Conservation (phyloP, 2,329 filamentous ascomycete species). For the Paracorniculantispora psalliotae region DNA sequence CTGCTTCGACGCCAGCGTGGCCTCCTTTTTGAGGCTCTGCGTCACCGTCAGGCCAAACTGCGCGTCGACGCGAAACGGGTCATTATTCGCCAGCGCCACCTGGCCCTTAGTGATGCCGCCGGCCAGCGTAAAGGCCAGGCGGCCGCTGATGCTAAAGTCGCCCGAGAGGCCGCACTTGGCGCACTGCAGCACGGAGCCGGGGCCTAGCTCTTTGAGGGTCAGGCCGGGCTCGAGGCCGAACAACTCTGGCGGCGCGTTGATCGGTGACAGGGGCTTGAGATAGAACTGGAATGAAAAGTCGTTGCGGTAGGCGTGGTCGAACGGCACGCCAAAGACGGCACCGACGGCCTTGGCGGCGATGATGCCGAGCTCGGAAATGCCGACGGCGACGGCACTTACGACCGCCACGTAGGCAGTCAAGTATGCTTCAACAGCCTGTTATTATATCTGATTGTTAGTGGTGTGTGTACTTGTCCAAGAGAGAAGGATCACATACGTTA, state of each 20-base stretch:
- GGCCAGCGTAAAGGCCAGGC: not conserved
- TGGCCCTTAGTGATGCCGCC: slow-evolving; percentile 3
- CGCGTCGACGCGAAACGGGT: not conserved
- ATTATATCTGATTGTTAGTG: too few relatives aligned
- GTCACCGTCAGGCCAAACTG: not conserved
- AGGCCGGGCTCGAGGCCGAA: not conserved
- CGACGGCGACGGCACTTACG: not conserved
- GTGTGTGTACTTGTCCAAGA: too few relatives aligned
- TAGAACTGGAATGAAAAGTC: not conserved
- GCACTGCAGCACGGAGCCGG: not conserved
- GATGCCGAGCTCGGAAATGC: not conserved
- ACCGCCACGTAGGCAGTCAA: too few relatives aligned
- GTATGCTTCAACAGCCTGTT: too few relatives aligned
- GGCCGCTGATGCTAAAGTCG: slow-evolving; percentile 2
- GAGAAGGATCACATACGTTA: too few relatives aligned
- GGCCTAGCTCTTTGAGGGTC: not conserved
- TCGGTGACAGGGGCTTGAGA: not conserved
- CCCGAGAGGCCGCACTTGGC: slow-evolving; percentile 6
- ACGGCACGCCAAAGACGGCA: not conserved
- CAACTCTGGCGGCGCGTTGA: not conserved
- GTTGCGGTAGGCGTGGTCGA: not conserved
- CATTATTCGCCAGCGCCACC: not conserved
- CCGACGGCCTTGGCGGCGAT: not conserved
- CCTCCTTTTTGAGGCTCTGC: not conserved
- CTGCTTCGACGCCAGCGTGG: not conserved